Conservation (phyloP, 2,329 filamentous ascomycete genomes). For the Diaporthe humulicola region DNA sequence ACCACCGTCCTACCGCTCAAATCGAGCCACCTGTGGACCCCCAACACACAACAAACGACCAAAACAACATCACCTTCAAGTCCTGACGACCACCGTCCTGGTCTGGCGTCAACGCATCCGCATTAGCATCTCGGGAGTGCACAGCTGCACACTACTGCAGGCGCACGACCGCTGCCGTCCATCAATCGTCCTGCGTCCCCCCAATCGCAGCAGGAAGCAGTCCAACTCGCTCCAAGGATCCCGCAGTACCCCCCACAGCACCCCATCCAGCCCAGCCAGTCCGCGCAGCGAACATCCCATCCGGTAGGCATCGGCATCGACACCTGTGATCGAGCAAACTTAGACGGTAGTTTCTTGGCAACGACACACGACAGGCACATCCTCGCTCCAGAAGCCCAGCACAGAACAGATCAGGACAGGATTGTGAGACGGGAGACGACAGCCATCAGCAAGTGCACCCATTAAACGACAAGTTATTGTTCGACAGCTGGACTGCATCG, state of each 20-base stretch:
- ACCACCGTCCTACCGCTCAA: neutral
- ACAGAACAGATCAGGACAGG: neutral
- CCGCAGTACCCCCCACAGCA: slow-evolving; percentile 14
- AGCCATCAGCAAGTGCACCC: neutral
- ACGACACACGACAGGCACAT: neutral
- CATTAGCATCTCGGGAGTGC: slow-evolving; percentile 3
- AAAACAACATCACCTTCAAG: neutral
- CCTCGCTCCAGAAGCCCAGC: neutral
- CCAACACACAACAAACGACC: neutral
- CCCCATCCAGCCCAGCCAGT: neutral
- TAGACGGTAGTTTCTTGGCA: slow-evolving; percentile 23
- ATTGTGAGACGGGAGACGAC: neutral
- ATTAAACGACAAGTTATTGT: neutral
- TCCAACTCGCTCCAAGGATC: slow-evolving; percentile 4
- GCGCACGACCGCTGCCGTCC: slow-evolving; percentile 28
- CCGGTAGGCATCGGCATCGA: slow-evolving; percentile 9
- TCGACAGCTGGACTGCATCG: slow-evolving; percentile 1
- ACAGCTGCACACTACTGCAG: slow-evolving; percentile 34
- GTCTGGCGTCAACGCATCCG: neutral
- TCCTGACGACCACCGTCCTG: neutral
- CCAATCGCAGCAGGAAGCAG: neutral
- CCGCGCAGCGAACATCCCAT: slow-evolving; percentile 27
- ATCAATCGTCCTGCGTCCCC: neutral
- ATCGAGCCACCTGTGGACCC: slow-evolving; percentile 15
- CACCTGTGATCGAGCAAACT: neutral